phyloP scores from a whole-genome alignment of 2,329 filamentous ascomycete genomes.

The Stagonosporopsis tanaceti region DNA sequence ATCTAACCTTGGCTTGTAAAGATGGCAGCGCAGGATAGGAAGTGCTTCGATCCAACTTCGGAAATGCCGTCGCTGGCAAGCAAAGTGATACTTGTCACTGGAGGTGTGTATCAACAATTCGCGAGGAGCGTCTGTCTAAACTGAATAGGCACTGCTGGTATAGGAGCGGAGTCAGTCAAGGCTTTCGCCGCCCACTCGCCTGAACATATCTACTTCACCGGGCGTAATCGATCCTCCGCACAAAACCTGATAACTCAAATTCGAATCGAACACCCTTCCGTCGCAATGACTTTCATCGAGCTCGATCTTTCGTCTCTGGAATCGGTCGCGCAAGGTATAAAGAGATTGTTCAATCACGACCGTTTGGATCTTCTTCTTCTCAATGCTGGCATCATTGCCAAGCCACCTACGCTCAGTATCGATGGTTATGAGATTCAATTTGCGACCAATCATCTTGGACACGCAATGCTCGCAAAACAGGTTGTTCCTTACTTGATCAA shows the following conservation, averaged over 20 bases:
- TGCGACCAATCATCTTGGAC: no score
- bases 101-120: conserved; percentile 18
- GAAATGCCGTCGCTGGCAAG: conserved; percentile 31
- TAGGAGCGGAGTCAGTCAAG: conserved; percentile 52
- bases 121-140: neutral
- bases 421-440: no score
- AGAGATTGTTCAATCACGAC: no score
- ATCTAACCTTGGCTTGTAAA: neutral
- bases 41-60: neutral
- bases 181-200: conserved; percentile 54
- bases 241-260: conserved; percentile 45
- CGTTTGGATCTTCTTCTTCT: no score
- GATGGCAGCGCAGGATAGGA: neutral
- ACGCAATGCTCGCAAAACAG: no score
- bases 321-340: conserved; percentile 42
- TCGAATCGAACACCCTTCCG: conserved; percentile 20
- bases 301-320: conserved; percentile 49
- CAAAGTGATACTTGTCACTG: conserved; percentile 36
- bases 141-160: conserved; percentile 52
- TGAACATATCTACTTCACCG: conserved; percentile 53
- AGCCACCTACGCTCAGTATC: no score
- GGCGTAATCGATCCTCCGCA: conserved; percentile 49
- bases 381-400: no score
- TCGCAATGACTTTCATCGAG: conserved; percentile 42
- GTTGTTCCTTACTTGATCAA: no score